These are phyloP conservation scores for Debaryomyces robertsiae DNA, from an alignment of 1,139 yeast species.

Conservation along the genomic window DNA sequence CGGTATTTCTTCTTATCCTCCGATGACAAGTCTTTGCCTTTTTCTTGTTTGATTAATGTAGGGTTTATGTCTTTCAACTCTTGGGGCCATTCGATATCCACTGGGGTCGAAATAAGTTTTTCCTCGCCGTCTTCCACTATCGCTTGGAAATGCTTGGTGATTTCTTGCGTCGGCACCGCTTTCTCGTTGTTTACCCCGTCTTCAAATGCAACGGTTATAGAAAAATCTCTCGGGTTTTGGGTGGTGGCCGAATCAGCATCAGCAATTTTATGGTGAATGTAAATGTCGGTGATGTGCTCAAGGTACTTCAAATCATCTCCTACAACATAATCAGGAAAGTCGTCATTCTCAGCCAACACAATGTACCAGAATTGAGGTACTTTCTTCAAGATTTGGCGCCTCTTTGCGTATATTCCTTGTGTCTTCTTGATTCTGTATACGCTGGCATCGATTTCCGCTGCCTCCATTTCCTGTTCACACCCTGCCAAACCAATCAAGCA, in stretches of 20 bases:
- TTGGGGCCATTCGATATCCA: constrained; percentile 60
- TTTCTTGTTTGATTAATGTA: constrained; percentile 35
- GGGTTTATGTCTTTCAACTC: constrained; percentile 60
- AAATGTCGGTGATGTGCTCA: constrained; percentile 59
- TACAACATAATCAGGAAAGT: constrained; percentile 68
- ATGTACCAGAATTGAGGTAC: constrained; percentile 78
- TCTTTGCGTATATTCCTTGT: constrained; percentile 49
- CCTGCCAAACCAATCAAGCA: constrained; percentile 44
- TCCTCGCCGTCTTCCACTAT: constrained; percentile 54
- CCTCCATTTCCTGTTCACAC: constrained; percentile 57
- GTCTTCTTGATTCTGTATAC: constrained; percentile 51
- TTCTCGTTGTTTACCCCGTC: constrained; percentile 31
- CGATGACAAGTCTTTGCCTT: constrained; percentile 36
- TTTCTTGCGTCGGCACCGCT: constrained; percentile 51
- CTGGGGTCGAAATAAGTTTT: constrained; percentile 51
- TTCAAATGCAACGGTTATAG: constrained; percentile 55
- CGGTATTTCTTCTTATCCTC: constrained; percentile 65
- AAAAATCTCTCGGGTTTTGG: constrained; percentile 50
- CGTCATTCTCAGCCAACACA: constrained; percentile 73
- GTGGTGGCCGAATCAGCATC: constrained; percentile 27
- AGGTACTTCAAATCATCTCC: constrained; percentile 69
- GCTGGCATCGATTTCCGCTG: constrained; percentile 58
- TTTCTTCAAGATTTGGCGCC: constrained; percentile 47
- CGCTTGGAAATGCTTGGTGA: constrained; percentile 55
- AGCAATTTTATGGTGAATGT: constrained; percentile 51